Conservation (phyloP, 106 monocot genomes). For the Allium sativum region DNA sequence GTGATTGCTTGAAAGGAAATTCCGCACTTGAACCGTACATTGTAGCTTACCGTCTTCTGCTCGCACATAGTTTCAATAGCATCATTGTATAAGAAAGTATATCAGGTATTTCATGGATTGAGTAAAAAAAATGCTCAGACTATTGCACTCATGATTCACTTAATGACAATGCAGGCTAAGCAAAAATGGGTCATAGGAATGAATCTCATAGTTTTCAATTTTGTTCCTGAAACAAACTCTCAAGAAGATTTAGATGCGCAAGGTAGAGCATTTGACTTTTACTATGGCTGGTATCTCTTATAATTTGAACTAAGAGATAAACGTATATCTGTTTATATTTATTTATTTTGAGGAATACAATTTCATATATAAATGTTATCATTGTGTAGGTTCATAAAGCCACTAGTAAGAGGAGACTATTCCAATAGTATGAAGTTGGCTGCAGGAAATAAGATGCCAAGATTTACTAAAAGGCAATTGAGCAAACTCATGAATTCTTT, state of each 20-base stretch:
- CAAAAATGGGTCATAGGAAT: constrained; percentile 32
- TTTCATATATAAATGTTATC: no score
- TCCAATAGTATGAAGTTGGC: constrained; percentile 37
- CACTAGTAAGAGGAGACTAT: constrained; percentile 34
- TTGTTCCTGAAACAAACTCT: constrained; percentile 33
- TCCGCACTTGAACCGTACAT: constrained; percentile 29
- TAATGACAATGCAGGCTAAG: constrained; percentile 14
- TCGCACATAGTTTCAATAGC: constrained; percentile 27
- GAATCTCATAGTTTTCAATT: constrained; percentile 23
- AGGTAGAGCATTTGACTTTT: constrained; percentile 23
- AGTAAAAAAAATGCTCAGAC: no score
- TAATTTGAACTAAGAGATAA: background rate
- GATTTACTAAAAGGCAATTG: constrained; percentile 23
- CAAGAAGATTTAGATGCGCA: constrained; percentile 24
- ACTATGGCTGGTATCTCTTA: constrained; percentile 31
- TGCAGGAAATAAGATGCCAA: constrained; percentile 28
- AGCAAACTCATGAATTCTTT: constrained; percentile 24
- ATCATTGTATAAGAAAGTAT: constrained; percentile 23
- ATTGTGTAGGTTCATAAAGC: constrained; percentile 26
- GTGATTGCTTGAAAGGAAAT: constrained; percentile 22
- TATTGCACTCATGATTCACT: background rate
- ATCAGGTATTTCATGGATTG: constrained; percentile 25
- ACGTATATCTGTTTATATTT: no score
- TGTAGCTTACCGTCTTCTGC: constrained; percentile 14
- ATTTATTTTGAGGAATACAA: no score